phyloP scores from a whole-genome alignment of 352 stramenopile genomes.

The Globisporangium nodosum region DNA sequence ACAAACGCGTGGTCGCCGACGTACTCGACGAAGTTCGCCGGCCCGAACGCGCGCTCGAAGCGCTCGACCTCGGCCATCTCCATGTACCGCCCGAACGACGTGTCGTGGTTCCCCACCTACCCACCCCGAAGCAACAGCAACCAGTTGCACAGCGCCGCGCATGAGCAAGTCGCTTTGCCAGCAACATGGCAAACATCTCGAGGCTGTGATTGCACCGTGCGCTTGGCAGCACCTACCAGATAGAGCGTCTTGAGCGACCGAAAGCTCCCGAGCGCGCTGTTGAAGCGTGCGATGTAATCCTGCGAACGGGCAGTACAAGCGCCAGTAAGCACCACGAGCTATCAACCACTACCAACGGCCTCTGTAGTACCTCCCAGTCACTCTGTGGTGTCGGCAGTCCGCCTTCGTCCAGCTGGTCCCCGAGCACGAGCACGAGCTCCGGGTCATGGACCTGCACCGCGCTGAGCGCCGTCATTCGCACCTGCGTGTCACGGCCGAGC shows the following conservation, averaged over 20 bases:
- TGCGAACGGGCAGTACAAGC: constrained; percentile 4
- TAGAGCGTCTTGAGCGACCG: constrained; percentile 44
- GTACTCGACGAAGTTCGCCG: constrained; percentile 43
- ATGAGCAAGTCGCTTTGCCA: not conserved
- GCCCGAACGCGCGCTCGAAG: constrained; percentile 55
- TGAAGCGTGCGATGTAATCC: constrained; percentile 53
- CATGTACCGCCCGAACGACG: constrained; percentile 55
- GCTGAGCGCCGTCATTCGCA: constrained; percentile 25
- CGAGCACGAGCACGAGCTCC: constrained; percentile 54
- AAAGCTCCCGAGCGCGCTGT: constrained; percentile 30
- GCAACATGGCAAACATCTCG: not conserved
- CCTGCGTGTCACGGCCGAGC: constrained; percentile 9
- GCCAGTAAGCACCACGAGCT: not conserved
- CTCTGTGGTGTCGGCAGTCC: constrained; percentile 34
- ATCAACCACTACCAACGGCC: not conserved
- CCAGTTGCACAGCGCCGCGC: not conserved
- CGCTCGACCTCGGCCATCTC: constrained; percentile 30
- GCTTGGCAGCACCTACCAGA: constrained; percentile 21
- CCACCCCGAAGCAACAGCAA: not conserved
- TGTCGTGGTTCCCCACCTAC: constrained; percentile 75
- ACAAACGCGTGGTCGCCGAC: constrained; percentile 54
- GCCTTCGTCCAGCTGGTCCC: constrained; percentile 76
- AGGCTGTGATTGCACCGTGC: not conserved
- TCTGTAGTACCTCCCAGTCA: constrained; percentile 38
- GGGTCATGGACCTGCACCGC: constrained; percentile 48